phyloP scores from a whole-genome alignment of 106 monocot species.

The Iris macrosiphon region DNA sequence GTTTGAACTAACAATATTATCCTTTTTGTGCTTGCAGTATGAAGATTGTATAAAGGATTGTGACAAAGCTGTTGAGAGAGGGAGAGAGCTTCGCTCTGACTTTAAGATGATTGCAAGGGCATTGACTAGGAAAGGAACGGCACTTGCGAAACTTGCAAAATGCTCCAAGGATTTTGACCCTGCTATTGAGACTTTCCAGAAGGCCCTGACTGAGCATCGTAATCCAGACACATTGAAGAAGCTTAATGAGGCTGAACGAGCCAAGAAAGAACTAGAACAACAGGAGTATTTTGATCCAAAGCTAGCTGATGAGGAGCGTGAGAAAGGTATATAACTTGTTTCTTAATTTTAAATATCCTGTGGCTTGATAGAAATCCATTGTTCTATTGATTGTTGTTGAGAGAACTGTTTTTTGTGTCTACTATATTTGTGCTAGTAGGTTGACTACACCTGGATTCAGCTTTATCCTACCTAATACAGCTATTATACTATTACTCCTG shows the following conservation, averaged over 20 bases:
- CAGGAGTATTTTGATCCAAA: constrained; percentile 90
- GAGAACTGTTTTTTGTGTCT: background rate
- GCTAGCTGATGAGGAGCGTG: constrained; percentile 86
- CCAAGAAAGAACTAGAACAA: constrained; percentile 89
- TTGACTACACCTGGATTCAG: background rate
- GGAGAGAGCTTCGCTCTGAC: constrained; percentile 85
- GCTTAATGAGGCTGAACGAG: constrained; percentile 81
- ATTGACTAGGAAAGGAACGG: constrained; percentile 87
- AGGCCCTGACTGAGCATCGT: constrained; percentile 87
- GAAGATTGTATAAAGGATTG: constrained; percentile 93
- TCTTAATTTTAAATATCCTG: background rate
- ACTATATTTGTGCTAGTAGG: background rate
- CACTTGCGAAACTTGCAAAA: constrained; percentile 70
- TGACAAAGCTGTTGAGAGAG: constrained; percentile 92
- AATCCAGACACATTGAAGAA: constrained; percentile 91
- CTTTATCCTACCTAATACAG: background rate
- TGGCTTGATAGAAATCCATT: background rate
- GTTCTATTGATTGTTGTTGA: background rate
- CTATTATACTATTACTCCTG: background rate
- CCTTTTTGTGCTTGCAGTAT: constrained; percentile 33
- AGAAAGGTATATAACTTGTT: constrained; percentile 62
- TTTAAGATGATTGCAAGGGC: constrained; percentile 93
- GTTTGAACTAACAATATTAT: background rate
- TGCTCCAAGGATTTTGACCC: constrained; percentile 65
- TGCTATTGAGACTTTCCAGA: constrained; percentile 93